Evolutionary conservation across 768 basidiomycete genomes (phyloP), one percentile per base, ranked within the genome.

Genomic region (Calvatia gigantea): DNA sequence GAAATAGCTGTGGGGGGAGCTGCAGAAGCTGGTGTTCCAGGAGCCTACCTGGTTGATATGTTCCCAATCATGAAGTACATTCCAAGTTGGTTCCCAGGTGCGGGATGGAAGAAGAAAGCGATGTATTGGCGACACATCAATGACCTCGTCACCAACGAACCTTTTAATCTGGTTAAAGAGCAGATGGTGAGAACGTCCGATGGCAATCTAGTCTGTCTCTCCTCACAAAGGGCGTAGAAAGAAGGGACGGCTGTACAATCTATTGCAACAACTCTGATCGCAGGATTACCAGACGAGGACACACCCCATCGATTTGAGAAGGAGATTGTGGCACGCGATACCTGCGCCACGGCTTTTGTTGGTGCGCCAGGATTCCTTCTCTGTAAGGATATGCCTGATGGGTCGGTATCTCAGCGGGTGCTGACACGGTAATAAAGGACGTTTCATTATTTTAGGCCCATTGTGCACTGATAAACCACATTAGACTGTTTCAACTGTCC

Each of bases 31-130:
- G 62, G 54, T 9, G 57, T 61, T 8, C 69, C 70, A 0, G 72
- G 72, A 5, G 60, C 59, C 14, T 73, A 69, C 37, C 55, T 72
- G 7, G 69, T 72, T 0, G 67, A 66, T 51, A 65, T 62, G 27
- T 62, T 69, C 41, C 41, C 41, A 7, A 42, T 42, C 2, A 42
- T 42, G 41, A 42, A 21, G 25, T 42, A 42, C 19, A 42, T 42
- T 42, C 41, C 41, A 3, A 42, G 41, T 23, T 42, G 41, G 41
- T 42, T 42, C 12, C 41, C 41, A 0, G 46, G 46, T 31, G 46
- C 46, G 4, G 46, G 17, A 21, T 47, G 46, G 46, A 47, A n/a
- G 15, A 28, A 31, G 29, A 32, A 32, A 31, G 46, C 46, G 1
- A 31, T 14, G 7, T 31, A 21, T 2, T 47, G 46, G 46, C 15